A percentile compares a stretch with the other conserved stretches of the same genome.
Conservation (phyloP, 2,329 filamentous ascomycete species). For the Neodidymelliopsis sp. region DNA sequence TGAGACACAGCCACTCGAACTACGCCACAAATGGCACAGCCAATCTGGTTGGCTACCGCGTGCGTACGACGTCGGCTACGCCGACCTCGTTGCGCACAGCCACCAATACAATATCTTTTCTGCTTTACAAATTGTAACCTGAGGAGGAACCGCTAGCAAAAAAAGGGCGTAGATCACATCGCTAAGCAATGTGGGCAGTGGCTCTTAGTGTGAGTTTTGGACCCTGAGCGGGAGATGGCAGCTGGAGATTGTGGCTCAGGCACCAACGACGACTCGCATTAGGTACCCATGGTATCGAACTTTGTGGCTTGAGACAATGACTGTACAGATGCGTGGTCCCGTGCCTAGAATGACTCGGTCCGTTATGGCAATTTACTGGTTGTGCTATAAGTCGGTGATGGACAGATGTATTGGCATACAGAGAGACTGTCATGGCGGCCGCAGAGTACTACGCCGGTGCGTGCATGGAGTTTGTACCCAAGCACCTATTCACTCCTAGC, state of each 20-base stretch:
- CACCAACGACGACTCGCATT: slow-evolving; percentile 17
- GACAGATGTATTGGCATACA: not conserved
- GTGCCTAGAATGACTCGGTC: slow-evolving; percentile 5
- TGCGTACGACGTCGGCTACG: slow-evolving; percentile 5
- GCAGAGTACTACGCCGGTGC: slow-evolving; percentile 14
- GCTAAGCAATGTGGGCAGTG: slow-evolving; percentile 8
- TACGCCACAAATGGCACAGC: slow-evolving; percentile 2
- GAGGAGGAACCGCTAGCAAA: slow-evolving; percentile 5
- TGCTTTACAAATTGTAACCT: not conserved
- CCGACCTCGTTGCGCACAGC: slow-evolving; percentile 6
- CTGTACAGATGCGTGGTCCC: slow-evolving; percentile 7
- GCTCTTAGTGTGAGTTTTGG: slow-evolving; percentile 5
- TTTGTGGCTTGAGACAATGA: slow-evolving; percentile 9
- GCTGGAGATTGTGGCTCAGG: slow-evolving; percentile 16
- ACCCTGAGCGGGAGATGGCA: slow-evolving; percentile 8
- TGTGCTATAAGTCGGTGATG: slow-evolving; percentile 12
- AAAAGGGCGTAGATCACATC: not conserved
- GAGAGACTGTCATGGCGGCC: slow-evolving; percentile 6
- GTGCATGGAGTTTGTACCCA: slow-evolving; percentile 7
- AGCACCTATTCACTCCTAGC: slow-evolving; percentile 7
- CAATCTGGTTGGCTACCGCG: slow-evolving; percentile 2
- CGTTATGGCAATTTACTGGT: not conserved
- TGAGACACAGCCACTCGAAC: slow-evolving; percentile 8
- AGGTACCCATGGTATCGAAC: slow-evolving; percentile 13
- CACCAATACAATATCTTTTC: slow-evolving; percentile 7